Conservation (phyloP, 2,329 filamentous ascomycete species). For the Cryphonectria radicalis region DNA sequence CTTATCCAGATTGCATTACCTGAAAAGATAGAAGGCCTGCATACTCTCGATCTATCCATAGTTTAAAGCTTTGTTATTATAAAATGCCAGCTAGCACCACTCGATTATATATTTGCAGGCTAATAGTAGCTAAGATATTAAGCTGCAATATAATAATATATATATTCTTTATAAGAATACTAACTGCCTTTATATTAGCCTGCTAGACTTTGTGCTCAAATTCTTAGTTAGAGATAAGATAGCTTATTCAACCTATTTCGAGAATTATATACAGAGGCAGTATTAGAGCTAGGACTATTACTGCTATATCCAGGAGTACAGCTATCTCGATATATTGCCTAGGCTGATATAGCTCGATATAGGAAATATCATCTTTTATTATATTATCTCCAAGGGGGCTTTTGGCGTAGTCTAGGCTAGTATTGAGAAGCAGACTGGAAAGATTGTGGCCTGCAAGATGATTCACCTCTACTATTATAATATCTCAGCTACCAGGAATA, state of each 20-base stretch:
- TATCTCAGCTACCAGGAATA: not conserved
- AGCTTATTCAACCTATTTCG: not conserved
- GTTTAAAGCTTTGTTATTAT: not conserved
- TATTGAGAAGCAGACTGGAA: conserved; percentile 20
- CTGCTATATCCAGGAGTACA: not conserved
- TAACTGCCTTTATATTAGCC: conserved; percentile 10
- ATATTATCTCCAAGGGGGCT: conserved; percentile 22
- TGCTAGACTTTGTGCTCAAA: conserved; percentile 7
- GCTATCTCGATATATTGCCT: conserved; percentile 6
- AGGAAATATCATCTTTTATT: conserved; percentile 23
- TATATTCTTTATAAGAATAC: conserved; percentile 6
- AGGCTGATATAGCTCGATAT: not conserved
- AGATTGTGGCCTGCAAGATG: conserved; percentile 22
- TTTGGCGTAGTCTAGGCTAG: conserved; percentile 27
- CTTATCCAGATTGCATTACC: conserved; percentile 5
- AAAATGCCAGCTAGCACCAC: not conserved
- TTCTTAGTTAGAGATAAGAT: not conserved
- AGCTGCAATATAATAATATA: not conserved
- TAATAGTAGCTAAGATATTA: not conserved
- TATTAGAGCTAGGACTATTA: not conserved
- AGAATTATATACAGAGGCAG: conserved; percentile 8
- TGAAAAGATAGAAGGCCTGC: not conserved
- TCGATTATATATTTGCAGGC: conserved; percentile 11
- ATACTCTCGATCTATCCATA: conserved; percentile 9
- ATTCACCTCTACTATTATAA: conserved; percentile 4